Conservation (phyloP, 805 yeast genomes). For the Candida tammaniensis region DNA sequence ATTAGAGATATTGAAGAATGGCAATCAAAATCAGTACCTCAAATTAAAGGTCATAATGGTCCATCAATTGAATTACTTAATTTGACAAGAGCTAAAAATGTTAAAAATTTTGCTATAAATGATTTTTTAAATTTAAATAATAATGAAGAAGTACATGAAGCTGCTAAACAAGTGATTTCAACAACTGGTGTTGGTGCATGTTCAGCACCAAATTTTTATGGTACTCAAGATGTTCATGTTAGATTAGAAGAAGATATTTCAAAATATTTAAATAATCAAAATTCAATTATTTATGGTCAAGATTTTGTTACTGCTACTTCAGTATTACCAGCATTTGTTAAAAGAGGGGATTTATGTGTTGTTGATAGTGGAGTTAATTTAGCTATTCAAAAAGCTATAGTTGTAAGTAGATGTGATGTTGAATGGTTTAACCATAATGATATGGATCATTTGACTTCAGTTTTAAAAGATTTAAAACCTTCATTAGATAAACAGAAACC, state of each 20-base stretch:
- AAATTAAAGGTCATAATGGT: slow-evolving; percentile 54
- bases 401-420: slow-evolving; percentile 81
- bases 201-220: slow-evolving; percentile 97
- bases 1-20: slow-evolving; percentile 52
- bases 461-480: slow-evolving; percentile 59
- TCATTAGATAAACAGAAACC: slow-evolving; percentile 66
- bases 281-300: slow-evolving; percentile 86
- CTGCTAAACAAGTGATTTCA: slow-evolving; percentile 57
- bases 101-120: slow-evolving; percentile 65
- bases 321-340: slow-evolving; percentile 88
- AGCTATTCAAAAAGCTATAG: slow-evolving; percentile 83
- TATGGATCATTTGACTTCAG: slow-evolving; percentile 72
- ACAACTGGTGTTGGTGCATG: slow-evolving; percentile 95
- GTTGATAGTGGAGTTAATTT: slow-evolving; percentile 78
- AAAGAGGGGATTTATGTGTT: slow-evolving; percentile 90
- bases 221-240: slow-evolving; percentile 89
- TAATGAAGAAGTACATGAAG: slow-evolving; percentile 43
- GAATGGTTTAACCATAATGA: slow-evolving; percentile 88
- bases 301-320: slow-evolving; percentile 85
- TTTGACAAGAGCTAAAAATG: slow-evolving; percentile 21
- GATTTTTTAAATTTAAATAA: slow-evolving; percentile 69
- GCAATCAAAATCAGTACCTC: slow-evolving; percentile 64
- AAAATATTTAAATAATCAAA: slow-evolving; percentile 70
- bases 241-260: slow-evolving; percentile 75
- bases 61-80: slow-evolving; percentile 28